Evolutionary conservation across 2,329 filamentous ascomycete genomes (phyloP).

Genomic region (Emmonsiellopsis sp.): DNA sequence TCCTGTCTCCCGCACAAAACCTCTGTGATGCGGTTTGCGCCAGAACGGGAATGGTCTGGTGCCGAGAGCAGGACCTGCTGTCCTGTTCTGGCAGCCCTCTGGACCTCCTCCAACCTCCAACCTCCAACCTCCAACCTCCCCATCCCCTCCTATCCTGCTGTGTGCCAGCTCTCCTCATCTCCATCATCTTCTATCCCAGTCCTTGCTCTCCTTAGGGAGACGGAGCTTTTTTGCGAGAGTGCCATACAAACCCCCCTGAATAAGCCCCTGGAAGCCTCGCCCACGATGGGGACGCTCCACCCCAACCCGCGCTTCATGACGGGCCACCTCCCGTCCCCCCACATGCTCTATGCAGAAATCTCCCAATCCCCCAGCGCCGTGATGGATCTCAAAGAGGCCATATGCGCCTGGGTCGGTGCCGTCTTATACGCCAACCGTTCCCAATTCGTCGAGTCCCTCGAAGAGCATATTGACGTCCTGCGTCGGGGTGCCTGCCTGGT

Average conservation of each 20-base stretch:
- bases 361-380: background rate
- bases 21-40: background rate
- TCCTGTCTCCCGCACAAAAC: no score
- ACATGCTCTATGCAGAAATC: background rate
- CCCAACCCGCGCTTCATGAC: background rate
- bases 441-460: conserved; percentile 3
- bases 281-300: background rate
- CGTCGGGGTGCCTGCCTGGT: background rate
- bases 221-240: background rate
- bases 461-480: conserved; percentile 4
- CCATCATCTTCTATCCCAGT: background rate
- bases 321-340: background rate
- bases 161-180: background rate
- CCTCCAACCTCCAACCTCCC: no score
- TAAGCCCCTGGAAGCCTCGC: background rate
- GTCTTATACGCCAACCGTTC: conserved; percentile 1
- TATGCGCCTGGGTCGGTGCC: background rate
- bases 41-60: background rate
- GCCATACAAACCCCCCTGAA: background rate
- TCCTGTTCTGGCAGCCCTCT: no score
- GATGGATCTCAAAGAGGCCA: conserved; percentile 3
- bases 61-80: background rate
- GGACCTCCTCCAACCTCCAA: no score
- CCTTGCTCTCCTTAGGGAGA: background rate
- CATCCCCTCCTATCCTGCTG: background rate